A percentile compares a stretch with the other conserved stretches of the same genome.
Evolutionary conservation across 257 asterid genomes (phyloP).

Genomic region (Asclepias syriaca): DNA sequence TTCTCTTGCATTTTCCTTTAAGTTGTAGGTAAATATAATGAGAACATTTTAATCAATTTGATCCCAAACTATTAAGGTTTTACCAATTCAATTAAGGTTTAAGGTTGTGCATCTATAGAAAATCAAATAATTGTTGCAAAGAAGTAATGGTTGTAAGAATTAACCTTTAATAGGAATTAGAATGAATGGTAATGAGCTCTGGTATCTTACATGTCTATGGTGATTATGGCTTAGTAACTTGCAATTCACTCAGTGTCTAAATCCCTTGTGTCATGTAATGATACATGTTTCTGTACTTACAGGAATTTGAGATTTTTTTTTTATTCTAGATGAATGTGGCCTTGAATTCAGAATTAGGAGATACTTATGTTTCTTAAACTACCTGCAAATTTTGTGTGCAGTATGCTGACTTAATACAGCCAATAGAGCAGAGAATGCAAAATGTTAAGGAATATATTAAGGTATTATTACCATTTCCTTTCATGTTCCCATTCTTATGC

Average conservation of each 20-base stretch:
- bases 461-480: constrained; percentile 30
- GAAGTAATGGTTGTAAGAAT: background rate
- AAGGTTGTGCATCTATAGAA: background rate
- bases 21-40: no score
- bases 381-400: constrained; percentile 32
- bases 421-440: constrained; percentile 61
- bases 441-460: constrained; percentile 69
- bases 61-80: no score
- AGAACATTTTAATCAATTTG: no score
- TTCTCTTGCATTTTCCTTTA: background rate
- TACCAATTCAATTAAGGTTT: background rate
- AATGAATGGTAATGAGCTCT: background rate
- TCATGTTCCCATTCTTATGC: background rate
- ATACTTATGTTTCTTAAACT: constrained; percentile 2
- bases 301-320: no score
- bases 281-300: no score
- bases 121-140: background rate
- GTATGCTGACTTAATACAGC: constrained; percentile 66
- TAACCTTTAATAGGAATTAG: background rate
- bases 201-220: background rate
- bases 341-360: background rate
- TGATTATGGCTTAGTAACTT: background rate
- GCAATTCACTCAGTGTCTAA: background rate
- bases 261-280: background rate
- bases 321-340: background rate